Evolutionary conservation across 2,329 filamentous ascomycete genomes (phyloP).

Genomic region (Epichloe brachyelytri): DNA sequence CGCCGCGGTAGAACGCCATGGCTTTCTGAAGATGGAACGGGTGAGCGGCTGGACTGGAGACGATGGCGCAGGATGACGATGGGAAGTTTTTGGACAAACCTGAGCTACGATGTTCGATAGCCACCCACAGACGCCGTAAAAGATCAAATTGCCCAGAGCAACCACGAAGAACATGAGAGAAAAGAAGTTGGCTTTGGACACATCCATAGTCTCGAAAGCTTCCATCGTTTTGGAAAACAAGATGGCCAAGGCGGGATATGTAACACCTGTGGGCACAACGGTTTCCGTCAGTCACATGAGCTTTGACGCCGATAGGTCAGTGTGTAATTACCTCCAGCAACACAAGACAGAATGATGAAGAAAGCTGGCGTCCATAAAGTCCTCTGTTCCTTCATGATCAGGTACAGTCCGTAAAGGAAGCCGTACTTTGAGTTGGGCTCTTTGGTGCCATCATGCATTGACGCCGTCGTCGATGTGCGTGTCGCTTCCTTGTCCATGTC

Average conservation of each 20-base stretch:
- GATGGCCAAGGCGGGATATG: conserved; percentile 27
- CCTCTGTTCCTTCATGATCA: conserved; percentile 19
- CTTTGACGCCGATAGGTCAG: neutral
- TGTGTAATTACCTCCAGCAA: conserved; percentile 15
- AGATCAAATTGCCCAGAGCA: conserved; percentile 31
- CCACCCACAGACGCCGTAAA: conserved; percentile 28
- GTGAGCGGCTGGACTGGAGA: neutral
- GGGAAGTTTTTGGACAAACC: conserved; percentile 9
- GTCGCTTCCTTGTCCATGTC: conserved; percentile 15
- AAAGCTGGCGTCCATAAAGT: conserved; percentile 13
- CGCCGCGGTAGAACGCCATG: conserved; percentile 22
- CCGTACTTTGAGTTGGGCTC: conserved; percentile 11
- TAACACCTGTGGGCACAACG: conserved; percentile 16
- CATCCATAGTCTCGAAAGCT: conserved; percentile 21
- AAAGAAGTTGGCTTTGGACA: conserved; percentile 34
- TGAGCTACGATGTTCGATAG: conserved; percentile 24
- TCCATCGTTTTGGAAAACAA: conserved; percentile 27
- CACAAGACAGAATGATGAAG: conserved; percentile 11
- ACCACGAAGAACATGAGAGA: conserved; percentile 44
- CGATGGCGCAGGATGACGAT: neutral
- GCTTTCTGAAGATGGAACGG: conserved; percentile 9
- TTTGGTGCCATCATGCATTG: conserved; percentile 4
- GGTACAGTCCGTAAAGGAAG: conserved; percentile 16
- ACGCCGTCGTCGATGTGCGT: conserved; percentile 12
- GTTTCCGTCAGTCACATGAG: neutral